Evolutionary conservation across 768 basidiomycete species (phyloP), one percentile per base, ranked within the genome.

Genomic region (Polyporus arcularius): DNA sequence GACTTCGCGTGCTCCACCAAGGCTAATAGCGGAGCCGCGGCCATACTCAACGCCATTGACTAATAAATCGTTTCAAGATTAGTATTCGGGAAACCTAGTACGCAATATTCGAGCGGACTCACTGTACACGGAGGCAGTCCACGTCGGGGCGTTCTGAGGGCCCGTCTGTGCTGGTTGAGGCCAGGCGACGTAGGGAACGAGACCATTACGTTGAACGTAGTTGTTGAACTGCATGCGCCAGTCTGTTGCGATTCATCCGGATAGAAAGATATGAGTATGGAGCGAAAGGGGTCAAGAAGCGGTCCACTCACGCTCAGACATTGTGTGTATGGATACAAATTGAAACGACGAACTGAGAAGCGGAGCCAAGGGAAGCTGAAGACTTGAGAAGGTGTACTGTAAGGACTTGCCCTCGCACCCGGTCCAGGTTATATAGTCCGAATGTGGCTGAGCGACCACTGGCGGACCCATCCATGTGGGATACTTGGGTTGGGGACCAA

Each of bases 41-140:
- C 73, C 72, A 48, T 67, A 71, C 41, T 68, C 65, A 5, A 59
- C 30, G 6, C 60, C 53, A 31, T 63, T 58, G 21, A 74, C 73
- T 75, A 30, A 1, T 11, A 35, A 11, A 11, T 3, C 7, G 11
- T 11, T n/a, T 21, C 2, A 51, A 14, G 14, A 30, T 7, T 10
- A n/a, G 18, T 8, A 46, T 16, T 16, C 26, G 26, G 31, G n/a
- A 4, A 31, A 40, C 15, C 28, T 45, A 18, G 5, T 6, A 30
- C 4, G 6, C 28, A 45, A 42, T 3, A 31, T 45, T 15, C 12
- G 31, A 43, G 21, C 2, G 42, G 1, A 66, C 70, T 61, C 53
- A 78, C 77, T 28, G 42, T 65, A 71, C 8, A 71, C 75, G 4
- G 56, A 61, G 4, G 61, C 64, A 6, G 65, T 68, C 75, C 75